These are phyloP conservation scores for Fusarium mexicanum DNA, from an alignment of 2,329 filamentous ascomycete genomes.

Conservation along the genomic window DNA sequence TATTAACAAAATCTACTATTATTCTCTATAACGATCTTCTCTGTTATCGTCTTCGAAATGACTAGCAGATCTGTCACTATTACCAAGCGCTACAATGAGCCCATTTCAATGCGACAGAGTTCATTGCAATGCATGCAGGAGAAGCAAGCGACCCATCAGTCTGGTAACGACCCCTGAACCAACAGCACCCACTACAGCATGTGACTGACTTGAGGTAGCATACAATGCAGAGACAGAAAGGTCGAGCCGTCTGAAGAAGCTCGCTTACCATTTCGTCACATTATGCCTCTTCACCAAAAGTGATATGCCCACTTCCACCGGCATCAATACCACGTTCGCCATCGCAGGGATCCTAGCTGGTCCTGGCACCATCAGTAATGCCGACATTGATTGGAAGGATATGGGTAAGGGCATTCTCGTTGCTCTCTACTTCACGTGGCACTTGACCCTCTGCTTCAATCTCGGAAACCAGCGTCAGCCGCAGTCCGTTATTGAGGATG, in stretches of 20 bases:
- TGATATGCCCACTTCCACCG: slow-evolving; percentile 31
- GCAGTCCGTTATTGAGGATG: slow-evolving; percentile 49
- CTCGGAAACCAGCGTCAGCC: slow-evolving; percentile 52
- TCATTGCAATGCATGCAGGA: background rate
- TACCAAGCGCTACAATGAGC: slow-evolving; percentile 2
- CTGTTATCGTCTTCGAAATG: background rate
- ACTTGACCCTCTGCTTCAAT: slow-evolving; percentile 44
- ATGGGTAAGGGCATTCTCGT: slow-evolving; percentile 33
- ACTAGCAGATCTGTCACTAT: slow-evolving; percentile 9
- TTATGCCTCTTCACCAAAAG: slow-evolving; percentile 35
- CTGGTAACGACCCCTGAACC: slow-evolving; percentile 23
- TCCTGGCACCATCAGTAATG: slow-evolving; percentile 22
- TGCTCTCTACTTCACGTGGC: slow-evolving; percentile 37
- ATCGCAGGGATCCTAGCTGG: slow-evolving; percentile 28
- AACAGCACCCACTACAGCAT: background rate
- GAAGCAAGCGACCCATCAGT: slow-evolving; percentile 10
- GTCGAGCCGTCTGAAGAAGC: slow-evolving; percentile 1
- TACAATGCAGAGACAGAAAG: background rate
- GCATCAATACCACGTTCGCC: slow-evolving; percentile 33
- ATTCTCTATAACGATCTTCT: background rate
- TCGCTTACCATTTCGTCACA: slow-evolving; percentile 28
- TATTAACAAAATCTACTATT: background rate
- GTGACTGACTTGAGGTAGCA: slow-evolving; percentile 22
- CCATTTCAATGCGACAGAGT: background rate
- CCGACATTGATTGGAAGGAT: slow-evolving; percentile 10